Conservation (phyloP, 768 basidiomycete species). For the Termitomyces sp. region DNA sequence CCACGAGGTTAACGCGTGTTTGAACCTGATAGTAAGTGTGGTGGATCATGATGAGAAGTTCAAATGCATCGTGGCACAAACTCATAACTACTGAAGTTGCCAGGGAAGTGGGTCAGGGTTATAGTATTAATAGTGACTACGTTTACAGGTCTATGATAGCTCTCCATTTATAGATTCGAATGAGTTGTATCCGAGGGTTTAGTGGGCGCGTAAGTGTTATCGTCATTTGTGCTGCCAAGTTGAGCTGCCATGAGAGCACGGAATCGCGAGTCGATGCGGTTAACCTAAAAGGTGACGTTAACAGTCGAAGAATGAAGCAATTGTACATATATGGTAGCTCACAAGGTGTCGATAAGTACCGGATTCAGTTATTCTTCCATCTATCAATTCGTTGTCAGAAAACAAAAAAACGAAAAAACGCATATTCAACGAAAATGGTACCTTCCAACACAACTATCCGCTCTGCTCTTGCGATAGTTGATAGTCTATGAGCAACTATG, state of each 20-base stretch:
- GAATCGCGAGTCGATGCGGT: constrained; percentile 71
- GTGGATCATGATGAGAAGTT: constrained; percentile 9
- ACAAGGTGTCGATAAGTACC: constrained; percentile 80
- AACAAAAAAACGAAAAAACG: background rate
- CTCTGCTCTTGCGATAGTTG: constrained; percentile 87
- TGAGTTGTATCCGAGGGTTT: background rate
- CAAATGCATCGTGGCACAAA: background rate
- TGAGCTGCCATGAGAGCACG: constrained; percentile 88
- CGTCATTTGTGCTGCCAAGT: constrained; percentile 45
- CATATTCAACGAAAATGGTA: constrained; percentile 15
- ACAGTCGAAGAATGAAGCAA: background rate
- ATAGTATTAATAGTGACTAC: constrained; percentile 1
- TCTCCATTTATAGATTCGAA: background rate
- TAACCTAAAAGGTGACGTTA: constrained; percentile 37
- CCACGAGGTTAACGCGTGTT: constrained; percentile 16
- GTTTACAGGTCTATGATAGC: background rate
- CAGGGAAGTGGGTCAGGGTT: background rate
- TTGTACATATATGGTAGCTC: constrained; percentile 19
- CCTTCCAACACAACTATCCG: constrained; percentile 88
- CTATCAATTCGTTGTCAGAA: constrained; percentile 25
- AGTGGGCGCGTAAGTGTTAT: constrained; percentile 10
- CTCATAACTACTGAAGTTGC: background rate
- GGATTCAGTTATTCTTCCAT: constrained; percentile 75
- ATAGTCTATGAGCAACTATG: constrained; percentile 85
- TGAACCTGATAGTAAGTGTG: background rate